phyloP scores from a whole-genome alignment of 495 filamentous ascomycete species.

The Bacidia gigantensis region DNA sequence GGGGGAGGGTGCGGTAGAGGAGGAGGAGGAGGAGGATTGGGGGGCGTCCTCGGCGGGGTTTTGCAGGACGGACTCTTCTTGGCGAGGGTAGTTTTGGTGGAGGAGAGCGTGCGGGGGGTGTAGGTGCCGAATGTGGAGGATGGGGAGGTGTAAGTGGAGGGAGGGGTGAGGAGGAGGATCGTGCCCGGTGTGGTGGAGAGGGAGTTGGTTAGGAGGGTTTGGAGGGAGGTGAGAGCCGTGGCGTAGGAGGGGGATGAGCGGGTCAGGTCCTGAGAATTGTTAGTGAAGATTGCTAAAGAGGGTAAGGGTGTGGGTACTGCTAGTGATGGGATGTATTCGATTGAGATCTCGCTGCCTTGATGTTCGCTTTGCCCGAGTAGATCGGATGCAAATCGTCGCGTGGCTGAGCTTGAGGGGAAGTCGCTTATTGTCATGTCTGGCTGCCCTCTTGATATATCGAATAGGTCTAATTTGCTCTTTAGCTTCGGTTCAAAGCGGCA shows the following conservation, averaged over 20 bases:
- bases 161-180: slow-evolving; percentile 28
- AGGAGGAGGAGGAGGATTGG: slow-evolving; percentile 14
- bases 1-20: slow-evolving; percentile 10
- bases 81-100: slow-evolving; percentile 17
- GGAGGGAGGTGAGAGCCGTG: slow-evolving; percentile 5
- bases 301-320: neutral
- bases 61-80: slow-evolving; percentile 23
- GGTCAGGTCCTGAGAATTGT: neutral
- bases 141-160: neutral
- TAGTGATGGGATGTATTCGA: slow-evolving; percentile 5
- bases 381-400: slow-evolving; percentile 2
- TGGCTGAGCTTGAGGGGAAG: slow-evolving; percentile 6
- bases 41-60: slow-evolving; percentile 12
- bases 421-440: slow-evolving; percentile 8
- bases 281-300: neutral
- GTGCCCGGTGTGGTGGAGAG: slow-evolving; percentile 23
- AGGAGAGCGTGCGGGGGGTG: slow-evolving; percentile 21
- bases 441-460: slow-evolving; percentile 10
- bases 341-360: neutral
- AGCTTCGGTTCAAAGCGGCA: neutral
- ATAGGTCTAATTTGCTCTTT: slow-evolving; percentile 14
- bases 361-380: slow-evolving; percentile 16
- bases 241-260: slow-evolving; percentile 1
- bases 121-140: slow-evolving; percentile 21
- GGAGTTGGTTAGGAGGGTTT: slow-evolving; percentile 22